Conservation (phyloP, 2,329 filamentous ascomycete genomes). For the Periconia macrospinosa region DNA sequence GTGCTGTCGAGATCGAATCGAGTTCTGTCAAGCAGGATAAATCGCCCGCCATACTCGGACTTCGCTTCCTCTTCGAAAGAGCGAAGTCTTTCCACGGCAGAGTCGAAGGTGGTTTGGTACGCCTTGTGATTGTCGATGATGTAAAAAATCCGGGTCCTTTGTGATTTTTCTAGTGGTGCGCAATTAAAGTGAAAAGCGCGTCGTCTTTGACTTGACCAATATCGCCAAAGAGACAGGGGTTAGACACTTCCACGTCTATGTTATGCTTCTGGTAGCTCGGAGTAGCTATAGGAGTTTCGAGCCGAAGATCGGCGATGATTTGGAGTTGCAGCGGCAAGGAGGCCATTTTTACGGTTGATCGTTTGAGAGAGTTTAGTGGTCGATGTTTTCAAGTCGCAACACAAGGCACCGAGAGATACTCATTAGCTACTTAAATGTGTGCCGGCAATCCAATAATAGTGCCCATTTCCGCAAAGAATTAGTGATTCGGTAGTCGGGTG, state of each 20-base stretch:
- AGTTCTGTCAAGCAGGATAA: conserved; percentile 5
- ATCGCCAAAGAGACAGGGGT: conserved; percentile 20
- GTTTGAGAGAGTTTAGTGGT: too few species aligned
- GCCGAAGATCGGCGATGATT: conserved; percentile 12
- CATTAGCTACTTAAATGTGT: too few species aligned
- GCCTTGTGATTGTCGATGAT: conserved; percentile 24
- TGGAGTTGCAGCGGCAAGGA: conserved; percentile 1
- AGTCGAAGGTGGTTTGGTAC: conserved; percentile 8
- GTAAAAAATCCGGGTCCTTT: conserved; percentile 15
- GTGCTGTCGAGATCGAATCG: conserved; percentile 2
- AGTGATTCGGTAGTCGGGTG: too few species aligned
- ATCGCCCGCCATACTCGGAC: neutral
- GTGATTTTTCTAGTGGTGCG: conserved; percentile 4
- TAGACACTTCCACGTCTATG: neutral
- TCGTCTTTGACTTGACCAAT: conserved; percentile 15
- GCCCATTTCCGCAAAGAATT: too few species aligned
- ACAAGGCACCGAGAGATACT: too few species aligned
- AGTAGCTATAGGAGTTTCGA: conserved; percentile 9
- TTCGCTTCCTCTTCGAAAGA: conserved; percentile 14
- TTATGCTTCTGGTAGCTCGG: conserved; percentile 4
- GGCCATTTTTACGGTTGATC: neutral
- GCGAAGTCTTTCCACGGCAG: conserved; percentile 4
- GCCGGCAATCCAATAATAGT: too few species aligned
- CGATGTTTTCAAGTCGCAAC: too few species aligned
- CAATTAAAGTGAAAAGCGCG: conserved; percentile 18